A percentile compares a stretch with the other conserved stretches of the same genome.
Evolutionary conservation across 78 protist species (phyloP).

Genomic region (Cavenderia fasciculata): DNA sequence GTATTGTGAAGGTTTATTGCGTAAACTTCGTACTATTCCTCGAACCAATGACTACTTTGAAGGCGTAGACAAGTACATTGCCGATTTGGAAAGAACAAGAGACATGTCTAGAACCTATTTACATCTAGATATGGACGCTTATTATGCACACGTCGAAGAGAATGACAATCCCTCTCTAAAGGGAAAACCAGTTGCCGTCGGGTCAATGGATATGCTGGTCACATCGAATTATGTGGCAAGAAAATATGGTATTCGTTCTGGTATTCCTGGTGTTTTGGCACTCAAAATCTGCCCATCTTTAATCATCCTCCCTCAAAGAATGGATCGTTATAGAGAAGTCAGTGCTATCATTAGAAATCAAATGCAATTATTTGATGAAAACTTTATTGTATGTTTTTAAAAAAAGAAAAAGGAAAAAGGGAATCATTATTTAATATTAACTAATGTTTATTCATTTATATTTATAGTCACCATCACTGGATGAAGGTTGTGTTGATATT

Average conservation of each 20-base stretch:
- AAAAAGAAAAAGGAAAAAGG: background rate
- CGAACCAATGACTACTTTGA: constrained; percentile 8
- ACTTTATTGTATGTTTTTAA: constrained; percentile 9
- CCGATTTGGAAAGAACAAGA: background rate
- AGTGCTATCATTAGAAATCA: background rate
- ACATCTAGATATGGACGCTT: constrained; percentile 83
- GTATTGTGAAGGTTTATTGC: background rate
- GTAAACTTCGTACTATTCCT: constrained; percentile 7
- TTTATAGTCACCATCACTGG: constrained; percentile 73
- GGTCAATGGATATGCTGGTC: constrained; percentile 68
- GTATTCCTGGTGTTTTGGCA: constrained; percentile 65
- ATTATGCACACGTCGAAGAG: constrained; percentile 70
- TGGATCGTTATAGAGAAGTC: constrained; percentile 62
- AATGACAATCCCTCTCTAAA: constrained; percentile 30
- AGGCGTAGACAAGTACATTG: constrained; percentile 6
- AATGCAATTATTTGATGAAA: constrained; percentile 37
- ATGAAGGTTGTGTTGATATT: constrained; percentile 68
- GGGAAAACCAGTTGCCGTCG: constrained; percentile 73
- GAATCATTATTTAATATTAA: no score
- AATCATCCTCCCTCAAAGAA: constrained; percentile 32
- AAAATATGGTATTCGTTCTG: constrained; percentile 64
- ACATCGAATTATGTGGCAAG: constrained; percentile 68
- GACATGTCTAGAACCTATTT: constrained; percentile 31
- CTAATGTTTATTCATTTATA: no score
- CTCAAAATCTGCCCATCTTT: constrained; percentile 32